Evolutionary conservation across 1,139 yeast genomes (phyloP).

Genomic region (Yamadazyma kanchanaburiensis): DNA sequence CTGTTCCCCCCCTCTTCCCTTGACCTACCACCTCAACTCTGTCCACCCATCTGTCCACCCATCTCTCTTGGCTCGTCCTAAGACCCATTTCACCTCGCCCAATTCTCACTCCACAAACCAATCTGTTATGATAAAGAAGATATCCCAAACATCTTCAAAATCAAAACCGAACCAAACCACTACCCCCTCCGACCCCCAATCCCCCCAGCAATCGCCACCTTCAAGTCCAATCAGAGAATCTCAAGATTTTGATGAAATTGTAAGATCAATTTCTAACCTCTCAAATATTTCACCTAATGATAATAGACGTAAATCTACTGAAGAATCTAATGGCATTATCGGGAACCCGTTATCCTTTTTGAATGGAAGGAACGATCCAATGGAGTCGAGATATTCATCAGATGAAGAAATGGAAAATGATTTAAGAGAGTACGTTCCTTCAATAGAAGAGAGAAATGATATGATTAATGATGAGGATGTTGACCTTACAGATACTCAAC

Average conservation of each 20-base stretch:
- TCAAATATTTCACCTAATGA: conserved; percentile 4
- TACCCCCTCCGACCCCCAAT: too few relatives aligned
- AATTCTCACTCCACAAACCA: too few relatives aligned
- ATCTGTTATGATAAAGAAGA: too few relatives aligned
- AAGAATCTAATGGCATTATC: conserved; percentile 20
- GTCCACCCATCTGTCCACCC: too few relatives aligned
- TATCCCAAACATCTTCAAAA: too few relatives aligned
- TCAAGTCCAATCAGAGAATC: conserved; percentile 10
- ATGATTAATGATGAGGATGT: conserved; percentile 3
- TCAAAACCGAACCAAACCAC: too few relatives aligned
- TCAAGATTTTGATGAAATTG: conserved; percentile 14
- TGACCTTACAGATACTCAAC: background rate
- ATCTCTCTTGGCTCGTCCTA: too few relatives aligned
- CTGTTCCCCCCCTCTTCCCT: too few relatives aligned
- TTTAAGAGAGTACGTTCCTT: conserved; percentile 5
- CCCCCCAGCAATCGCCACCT: background rate
- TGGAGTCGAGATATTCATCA: conserved; percentile 22
- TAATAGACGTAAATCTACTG: too few relatives aligned
- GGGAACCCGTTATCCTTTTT: conserved; percentile 29
- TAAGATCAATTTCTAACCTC: conserved; percentile 11
- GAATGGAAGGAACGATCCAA: conserved; percentile 18
- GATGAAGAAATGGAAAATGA: conserved; percentile 23
- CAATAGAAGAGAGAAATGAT: conserved; percentile 5
- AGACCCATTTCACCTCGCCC: too few relatives aligned
- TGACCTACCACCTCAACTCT: too few relatives aligned